These are phyloP conservation scores for Penicillium coffeae DNA, from an alignment of 495 filamentous ascomycete genomes.

Conservation along the genomic window DNA sequence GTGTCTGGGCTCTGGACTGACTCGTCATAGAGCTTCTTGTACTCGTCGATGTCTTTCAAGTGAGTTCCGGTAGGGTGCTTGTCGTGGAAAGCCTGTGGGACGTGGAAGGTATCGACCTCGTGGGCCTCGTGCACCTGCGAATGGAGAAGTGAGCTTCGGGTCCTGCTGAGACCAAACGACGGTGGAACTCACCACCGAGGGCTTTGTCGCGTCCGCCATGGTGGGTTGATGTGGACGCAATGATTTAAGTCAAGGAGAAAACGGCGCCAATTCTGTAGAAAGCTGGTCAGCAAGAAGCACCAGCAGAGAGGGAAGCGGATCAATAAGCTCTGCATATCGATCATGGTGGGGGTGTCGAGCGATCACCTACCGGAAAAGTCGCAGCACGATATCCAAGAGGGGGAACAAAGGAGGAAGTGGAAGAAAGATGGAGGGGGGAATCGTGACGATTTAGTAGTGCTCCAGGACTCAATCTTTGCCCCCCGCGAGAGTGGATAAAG, in stretches of 20 bases:
- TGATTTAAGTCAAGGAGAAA: neutral
- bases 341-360: conserved; percentile 1
- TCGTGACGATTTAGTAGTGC: conserved; percentile 8
- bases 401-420: neutral
- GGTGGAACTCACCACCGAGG: conserved; percentile 57
- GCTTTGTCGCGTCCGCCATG: conserved; percentile 69
- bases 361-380: conserved; percentile 5
- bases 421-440: neutral
- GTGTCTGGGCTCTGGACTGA: conserved; percentile 86
- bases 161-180: neutral
- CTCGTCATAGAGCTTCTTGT: conserved; percentile 90
- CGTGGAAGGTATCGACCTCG: conserved; percentile 76
- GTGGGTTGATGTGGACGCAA: conserved; percentile 13
- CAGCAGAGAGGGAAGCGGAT: conserved; percentile 1
- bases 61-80: conserved; percentile 70
- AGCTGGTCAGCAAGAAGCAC: neutral
- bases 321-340: conserved; percentile 8
- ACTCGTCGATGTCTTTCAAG: conserved; percentile 72
- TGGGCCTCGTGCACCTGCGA: conserved; percentile 66
- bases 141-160: neutral
- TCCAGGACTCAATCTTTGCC: conserved; percentile 4
- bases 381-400: conserved; percentile 6
- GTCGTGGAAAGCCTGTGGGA: conserved; percentile 59
- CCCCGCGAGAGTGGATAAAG: neutral
- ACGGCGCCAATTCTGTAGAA: conserved; percentile 1